Conservation (phyloP, 495 filamentous ascomycete species). For the Penicillium bovifimosum region DNA sequence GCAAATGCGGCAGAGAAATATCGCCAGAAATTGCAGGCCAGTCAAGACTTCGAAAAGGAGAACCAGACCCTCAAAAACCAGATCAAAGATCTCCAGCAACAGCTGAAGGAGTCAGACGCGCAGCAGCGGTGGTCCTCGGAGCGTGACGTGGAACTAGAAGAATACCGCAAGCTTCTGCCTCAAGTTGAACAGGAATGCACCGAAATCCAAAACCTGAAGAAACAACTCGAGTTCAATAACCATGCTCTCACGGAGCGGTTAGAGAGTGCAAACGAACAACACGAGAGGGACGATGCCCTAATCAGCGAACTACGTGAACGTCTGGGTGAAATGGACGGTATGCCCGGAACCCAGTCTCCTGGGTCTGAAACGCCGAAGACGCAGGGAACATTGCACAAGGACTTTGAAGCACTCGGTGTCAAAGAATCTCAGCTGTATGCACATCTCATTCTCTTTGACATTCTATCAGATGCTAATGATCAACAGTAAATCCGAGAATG, state of each 20-base stretch:
- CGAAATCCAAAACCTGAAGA: conserved; percentile 52
- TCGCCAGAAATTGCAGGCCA: conserved; percentile 68
- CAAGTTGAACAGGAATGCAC: conserved; percentile 58
- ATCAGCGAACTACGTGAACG: conserved; percentile 51
- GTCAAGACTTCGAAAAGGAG: conserved; percentile 66
- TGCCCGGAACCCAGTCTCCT: conserved; percentile 38
- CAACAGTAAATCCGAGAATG: conserved; percentile 39
- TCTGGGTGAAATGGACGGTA: conserved; percentile 46
- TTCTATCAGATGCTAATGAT: conserved; percentile 13
- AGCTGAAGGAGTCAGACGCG: conserved; percentile 50
- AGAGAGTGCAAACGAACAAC: conserved; percentile 49
- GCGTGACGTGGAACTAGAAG: conserved; percentile 52
- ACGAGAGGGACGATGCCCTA: conserved; percentile 48
- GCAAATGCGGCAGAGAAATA: conserved; percentile 72
- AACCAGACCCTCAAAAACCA: conserved; percentile 58
- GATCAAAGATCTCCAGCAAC: conserved; percentile 51
- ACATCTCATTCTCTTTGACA: background rate
- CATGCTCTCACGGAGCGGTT: conserved; percentile 50
- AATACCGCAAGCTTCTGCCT: conserved; percentile 52
- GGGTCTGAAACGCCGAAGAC: conserved; percentile 37
- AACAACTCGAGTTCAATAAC: conserved; percentile 55
- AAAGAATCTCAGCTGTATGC: conserved; percentile 39
- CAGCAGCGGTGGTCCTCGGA: conserved; percentile 41
- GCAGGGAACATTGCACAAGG: conserved; percentile 42
- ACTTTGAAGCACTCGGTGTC: conserved; percentile 41